Evolutionary conservation across 2,329 filamentous ascomycete species (phyloP).

Genomic region (Grosmannia serpens): DNA sequence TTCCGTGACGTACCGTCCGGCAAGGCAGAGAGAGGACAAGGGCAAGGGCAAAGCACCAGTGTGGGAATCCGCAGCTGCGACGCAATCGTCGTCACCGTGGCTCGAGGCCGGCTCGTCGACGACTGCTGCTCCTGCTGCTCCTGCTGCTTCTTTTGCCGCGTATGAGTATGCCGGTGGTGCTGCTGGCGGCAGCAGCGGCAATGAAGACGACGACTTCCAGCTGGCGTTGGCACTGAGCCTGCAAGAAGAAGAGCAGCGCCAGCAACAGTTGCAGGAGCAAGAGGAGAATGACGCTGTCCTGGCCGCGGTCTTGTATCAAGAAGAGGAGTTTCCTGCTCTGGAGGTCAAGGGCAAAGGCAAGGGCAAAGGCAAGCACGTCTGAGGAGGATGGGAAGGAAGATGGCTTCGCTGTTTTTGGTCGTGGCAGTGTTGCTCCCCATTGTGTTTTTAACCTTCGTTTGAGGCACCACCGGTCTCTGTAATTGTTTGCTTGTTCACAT

Average conservation of each 20-base stretch:
- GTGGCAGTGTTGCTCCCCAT: neutral
- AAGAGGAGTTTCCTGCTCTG: constrained; percentile 20
- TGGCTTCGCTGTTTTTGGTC: neutral
- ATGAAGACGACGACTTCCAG: constrained; percentile 44
- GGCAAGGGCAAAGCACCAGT: neutral
- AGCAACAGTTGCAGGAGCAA: constrained; percentile 7
- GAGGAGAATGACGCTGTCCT: constrained; percentile 10
- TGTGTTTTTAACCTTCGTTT: neutral
- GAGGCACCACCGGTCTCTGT: neutral
- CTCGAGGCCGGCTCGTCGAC: neutral
- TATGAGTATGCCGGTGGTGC: neutral
- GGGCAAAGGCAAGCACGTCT: constrained; percentile 8
- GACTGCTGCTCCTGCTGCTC: constrained; percentile 6
- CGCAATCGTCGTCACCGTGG: constrained; percentile 2
- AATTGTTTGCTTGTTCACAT: neutral
- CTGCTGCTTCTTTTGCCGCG: neutral
- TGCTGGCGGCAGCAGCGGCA: constrained; percentile 10
- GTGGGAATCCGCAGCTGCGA: neutral
- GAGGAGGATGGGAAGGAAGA: neutral
- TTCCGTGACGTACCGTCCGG: constrained; percentile 24
- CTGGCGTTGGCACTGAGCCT: constrained; percentile 50
- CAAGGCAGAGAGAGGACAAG: neutral
- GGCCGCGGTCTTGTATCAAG: constrained; percentile 13
- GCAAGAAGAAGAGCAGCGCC: constrained; percentile 37
- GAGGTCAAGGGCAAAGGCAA: constrained; percentile 22